Evolutionary conservation across 495 filamentous ascomycete genomes (phyloP).

Genomic region (Daldinia concentrica): DNA sequence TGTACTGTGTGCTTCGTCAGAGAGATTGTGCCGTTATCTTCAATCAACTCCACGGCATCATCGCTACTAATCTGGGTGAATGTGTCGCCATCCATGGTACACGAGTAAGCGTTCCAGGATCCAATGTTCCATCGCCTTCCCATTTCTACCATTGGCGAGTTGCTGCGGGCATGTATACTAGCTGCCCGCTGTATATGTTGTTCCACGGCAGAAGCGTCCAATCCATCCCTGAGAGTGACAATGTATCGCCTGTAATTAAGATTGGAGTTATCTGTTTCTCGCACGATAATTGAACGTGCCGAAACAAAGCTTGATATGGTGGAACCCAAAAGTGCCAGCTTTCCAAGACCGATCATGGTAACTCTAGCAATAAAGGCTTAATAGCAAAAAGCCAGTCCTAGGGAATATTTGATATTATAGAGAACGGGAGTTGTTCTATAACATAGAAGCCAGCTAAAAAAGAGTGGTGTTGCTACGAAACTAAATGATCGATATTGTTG

Average conservation of each 20-base stretch:
- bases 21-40: constrained; percentile 22
- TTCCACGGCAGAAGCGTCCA: constrained; percentile 49
- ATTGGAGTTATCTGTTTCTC: constrained; percentile 24
- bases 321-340: constrained; percentile 12
- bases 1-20: constrained; percentile 53
- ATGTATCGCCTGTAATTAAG: constrained; percentile 59
- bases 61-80: constrained; percentile 51
- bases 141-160: constrained; percentile 47
- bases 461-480: background rate
- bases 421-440: background rate
- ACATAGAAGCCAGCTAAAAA: background rate
- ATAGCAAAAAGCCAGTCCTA: background rate
- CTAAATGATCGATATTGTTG: background rate
- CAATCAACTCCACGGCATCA: constrained; percentile 47
- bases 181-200: constrained; percentile 49
- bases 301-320: background rate
- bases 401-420: background rate
- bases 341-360: constrained; percentile 18
- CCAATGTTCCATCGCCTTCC: constrained; percentile 49
- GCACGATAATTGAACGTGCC: background rate
- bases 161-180: constrained; percentile 43
- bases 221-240: constrained; percentile 58
- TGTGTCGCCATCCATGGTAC: constrained; percentile 49
- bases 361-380: background rate
- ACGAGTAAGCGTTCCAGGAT: constrained; percentile 54